phyloP scores from a whole-genome alignment of 2,329 filamentous ascomycete genomes.

The Pleoardoris graminearum region DNA sequence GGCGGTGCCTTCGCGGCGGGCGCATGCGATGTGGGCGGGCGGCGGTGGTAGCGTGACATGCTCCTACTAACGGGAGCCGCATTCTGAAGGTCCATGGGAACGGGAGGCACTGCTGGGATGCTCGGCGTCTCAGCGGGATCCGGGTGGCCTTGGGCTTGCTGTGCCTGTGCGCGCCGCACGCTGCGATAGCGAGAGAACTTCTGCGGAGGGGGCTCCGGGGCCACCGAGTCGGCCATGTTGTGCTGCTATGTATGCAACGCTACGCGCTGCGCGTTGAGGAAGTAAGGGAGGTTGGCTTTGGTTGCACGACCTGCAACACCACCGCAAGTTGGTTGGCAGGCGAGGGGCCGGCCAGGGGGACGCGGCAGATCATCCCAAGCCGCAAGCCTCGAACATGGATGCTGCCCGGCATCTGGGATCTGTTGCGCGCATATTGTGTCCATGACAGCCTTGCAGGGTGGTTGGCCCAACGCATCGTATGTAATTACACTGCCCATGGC shows the following conservation, averaged over 20 bases:
- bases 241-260: constrained; percentile 19
- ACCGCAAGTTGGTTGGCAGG: constrained; percentile 6
- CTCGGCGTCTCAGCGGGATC: constrained; percentile 10
- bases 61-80: constrained; percentile 38
- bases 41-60: constrained; percentile 48
- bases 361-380: background rate
- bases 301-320: constrained; percentile 13
- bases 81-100: constrained; percentile 23
- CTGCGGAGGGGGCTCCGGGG: constrained; percentile 28
- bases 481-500: constrained; percentile 1
- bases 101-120: constrained; percentile 22
- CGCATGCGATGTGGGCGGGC: constrained; percentile 33
- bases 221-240: constrained; percentile 41
- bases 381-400: background rate
- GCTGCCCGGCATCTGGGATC: background rate
- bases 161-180: constrained; percentile 53
- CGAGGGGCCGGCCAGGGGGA: background rate
- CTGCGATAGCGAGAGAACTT: constrained; percentile 64
- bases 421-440: too few species aligned
- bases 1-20: constrained; percentile 29
- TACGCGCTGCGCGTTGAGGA: constrained; percentile 18
- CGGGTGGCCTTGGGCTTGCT: constrained; percentile 33
- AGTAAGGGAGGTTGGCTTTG: constrained; percentile 19
- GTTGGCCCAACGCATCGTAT: constrained; percentile 5
- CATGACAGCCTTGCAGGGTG: too few species aligned